phyloP scores from a whole-genome alignment of 2,329 filamentous ascomycete species.

The Triangularia setosa region DNA sequence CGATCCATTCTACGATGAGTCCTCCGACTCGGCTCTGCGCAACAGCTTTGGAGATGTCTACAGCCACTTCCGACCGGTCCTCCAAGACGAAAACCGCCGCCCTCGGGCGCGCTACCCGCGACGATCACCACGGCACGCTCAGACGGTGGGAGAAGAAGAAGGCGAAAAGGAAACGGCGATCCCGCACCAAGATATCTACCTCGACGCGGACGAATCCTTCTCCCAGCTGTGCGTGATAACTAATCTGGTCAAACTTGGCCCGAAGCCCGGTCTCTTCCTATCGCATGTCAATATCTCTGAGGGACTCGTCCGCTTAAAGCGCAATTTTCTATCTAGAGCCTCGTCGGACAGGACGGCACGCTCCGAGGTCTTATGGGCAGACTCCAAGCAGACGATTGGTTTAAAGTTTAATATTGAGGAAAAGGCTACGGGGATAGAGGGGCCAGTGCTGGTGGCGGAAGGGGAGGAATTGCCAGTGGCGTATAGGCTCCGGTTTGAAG shows the following conservation, averaged over 20 bases:
- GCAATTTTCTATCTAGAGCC: slow-evolving; percentile 61
- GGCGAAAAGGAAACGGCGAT: slow-evolving; percentile 27
- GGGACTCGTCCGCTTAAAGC: slow-evolving; percentile 65
- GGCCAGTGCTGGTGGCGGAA: slow-evolving; percentile 51
- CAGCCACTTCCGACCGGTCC: slow-evolving; percentile 64
- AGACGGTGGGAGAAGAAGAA: slow-evolving; percentile 24
- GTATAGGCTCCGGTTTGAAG: slow-evolving; percentile 69
- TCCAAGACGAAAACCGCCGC: slow-evolving; percentile 49
- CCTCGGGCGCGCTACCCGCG: slow-evolving; percentile 36
- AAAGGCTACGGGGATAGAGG: slow-evolving; percentile 33
- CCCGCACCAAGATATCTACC: slow-evolving; percentile 56
- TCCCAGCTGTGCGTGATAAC: slow-evolving; percentile 67
- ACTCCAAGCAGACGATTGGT: slow-evolving; percentile 59
- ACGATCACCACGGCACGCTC: slow-evolving; percentile 7
- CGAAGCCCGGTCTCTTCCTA: slow-evolving; percentile 57
- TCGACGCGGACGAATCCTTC: slow-evolving; percentile 70
- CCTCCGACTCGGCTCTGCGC: slow-evolving; percentile 25
- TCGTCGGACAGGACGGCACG: slow-evolving; percentile 19
- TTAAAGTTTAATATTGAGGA: slow-evolving; percentile 62
- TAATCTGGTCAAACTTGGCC: slow-evolving; percentile 64
- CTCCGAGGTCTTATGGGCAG: slow-evolving; percentile 62
- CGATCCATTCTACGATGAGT: slow-evolving; percentile 46
- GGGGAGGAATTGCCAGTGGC: slow-evolving; percentile 64
- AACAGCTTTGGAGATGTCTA: slow-evolving; percentile 56
- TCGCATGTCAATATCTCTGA: slow-evolving; percentile 65